Percentiles rank a stretch among this genome's conserved stretches.
phyloP scores from a whole-genome alignment of 257 asterid genomes.

The Nyctanthes arbortristis region DNA sequence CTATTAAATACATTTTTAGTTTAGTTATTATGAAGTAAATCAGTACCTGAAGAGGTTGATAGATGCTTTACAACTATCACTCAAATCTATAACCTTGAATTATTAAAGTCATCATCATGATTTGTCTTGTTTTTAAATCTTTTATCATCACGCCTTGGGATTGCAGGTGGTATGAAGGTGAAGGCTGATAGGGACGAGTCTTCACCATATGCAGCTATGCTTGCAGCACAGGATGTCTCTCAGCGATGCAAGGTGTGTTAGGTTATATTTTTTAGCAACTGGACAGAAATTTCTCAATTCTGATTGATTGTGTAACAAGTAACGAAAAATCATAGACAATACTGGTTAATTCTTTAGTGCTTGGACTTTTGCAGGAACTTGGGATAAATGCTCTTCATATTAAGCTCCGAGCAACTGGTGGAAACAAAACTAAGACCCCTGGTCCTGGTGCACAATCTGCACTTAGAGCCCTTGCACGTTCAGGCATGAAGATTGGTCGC shows the following conservation, averaged over 20 bases:
- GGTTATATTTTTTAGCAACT: background rate
- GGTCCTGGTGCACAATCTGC: constrained; percentile 67
- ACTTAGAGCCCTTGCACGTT: constrained; percentile 59
- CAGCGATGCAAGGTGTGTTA: constrained; percentile 56
- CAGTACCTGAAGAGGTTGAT: background rate
- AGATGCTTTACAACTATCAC: background rate
- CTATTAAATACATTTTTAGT: background rate
- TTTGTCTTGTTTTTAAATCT: background rate
- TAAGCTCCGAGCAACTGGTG: constrained; percentile 58
- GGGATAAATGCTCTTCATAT: constrained; percentile 54
- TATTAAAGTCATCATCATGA: background rate
- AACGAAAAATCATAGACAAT: background rate
- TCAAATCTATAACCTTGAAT: background rate
- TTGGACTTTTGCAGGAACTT: constrained; percentile 39
- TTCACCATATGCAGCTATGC: constrained; percentile 61
- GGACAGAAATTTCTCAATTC: background rate
- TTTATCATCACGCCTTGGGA: background rate
- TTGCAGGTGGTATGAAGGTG: constrained; percentile 56
- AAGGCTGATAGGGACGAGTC: constrained; percentile 61
- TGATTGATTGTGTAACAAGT: background rate
- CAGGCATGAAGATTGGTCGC: constrained; percentile 62
- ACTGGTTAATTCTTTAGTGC: background rate
- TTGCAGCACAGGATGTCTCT: constrained; percentile 57
- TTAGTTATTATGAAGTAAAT: background rate
- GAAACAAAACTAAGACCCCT: constrained; percentile 56